phyloP scores from a whole-genome alignment of 441 rosid genomes.

The Gossypium trilobum region DNA sequence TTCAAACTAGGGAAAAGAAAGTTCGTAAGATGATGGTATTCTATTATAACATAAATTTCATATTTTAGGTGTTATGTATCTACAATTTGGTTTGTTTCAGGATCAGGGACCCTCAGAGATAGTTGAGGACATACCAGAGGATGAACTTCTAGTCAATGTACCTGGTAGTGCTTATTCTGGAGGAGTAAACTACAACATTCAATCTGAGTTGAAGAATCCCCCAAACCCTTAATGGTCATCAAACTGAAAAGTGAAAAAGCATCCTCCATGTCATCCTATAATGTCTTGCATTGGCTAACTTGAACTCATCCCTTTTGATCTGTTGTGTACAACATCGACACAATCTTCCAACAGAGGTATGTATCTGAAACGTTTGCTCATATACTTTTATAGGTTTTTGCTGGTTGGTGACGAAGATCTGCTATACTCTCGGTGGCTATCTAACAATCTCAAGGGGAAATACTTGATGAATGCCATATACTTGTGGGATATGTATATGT shows the following conservation, averaged over 20 bases:
- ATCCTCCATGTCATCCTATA: not conserved
- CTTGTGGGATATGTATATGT: not conserved
- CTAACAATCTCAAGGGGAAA: not conserved
- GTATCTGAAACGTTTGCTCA: not conserved
- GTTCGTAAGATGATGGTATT: not conserved
- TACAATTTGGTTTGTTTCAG: constrained; percentile 20
- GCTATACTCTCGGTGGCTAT: not conserved
- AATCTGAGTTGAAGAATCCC: not conserved
- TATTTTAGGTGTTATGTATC: not conserved
- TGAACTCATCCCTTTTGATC: not conserved
- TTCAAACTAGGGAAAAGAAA: not conserved
- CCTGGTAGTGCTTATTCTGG: constrained; percentile 83
- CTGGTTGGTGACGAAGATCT: not conserved
- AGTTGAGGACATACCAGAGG: constrained; percentile 29
- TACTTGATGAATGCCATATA: not conserved
- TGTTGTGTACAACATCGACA: not conserved
- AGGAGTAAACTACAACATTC: constrained; percentile 8
- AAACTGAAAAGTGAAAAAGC: not conserved
- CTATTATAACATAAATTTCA: not conserved
- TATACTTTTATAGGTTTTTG: not conserved
- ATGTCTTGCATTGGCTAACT: not conserved
- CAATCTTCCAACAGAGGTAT: not conserved
- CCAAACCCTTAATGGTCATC: constrained; percentile 5
- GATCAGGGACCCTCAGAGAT: constrained; percentile 24
- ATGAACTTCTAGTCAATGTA: constrained; percentile 64